These are phyloP conservation scores for Chalciporus piperatoides DNA, from an alignment of 1,284 basidiomycete genomes.

Conservation along the genomic window DNA sequence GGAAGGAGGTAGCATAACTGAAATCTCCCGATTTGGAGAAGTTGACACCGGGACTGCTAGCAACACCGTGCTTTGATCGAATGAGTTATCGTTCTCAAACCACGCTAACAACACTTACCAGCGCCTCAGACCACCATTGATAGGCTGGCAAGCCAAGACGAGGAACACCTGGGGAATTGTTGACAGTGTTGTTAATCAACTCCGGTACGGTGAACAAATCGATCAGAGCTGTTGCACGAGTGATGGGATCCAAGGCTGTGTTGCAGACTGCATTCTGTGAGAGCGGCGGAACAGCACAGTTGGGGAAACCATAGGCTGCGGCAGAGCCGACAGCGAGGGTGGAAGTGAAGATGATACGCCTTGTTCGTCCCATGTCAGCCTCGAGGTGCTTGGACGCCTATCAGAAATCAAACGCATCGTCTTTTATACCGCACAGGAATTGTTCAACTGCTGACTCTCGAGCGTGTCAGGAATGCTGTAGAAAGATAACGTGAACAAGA, in stretches of 20 bases:
- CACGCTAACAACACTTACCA: slow-evolving; percentile 32
- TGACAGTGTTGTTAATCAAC: slow-evolving; percentile 48
- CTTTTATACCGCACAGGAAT: neutral
- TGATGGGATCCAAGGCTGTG: slow-evolving; percentile 41
- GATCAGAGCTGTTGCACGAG: slow-evolving; percentile 47
- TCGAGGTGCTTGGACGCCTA: neutral
- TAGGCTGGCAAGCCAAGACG: slow-evolving; percentile 50
- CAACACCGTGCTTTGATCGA: slow-evolving; percentile 47
- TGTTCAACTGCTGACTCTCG: neutral
- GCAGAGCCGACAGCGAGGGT: slow-evolving; percentile 3
- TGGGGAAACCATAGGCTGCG: slow-evolving; percentile 36
- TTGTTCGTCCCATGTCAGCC: slow-evolving; percentile 5
- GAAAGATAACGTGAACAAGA: neutral
- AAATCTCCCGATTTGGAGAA: slow-evolving; percentile 49
- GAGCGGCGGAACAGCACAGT: slow-evolving; percentile 45
- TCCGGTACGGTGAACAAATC: slow-evolving; percentile 47
- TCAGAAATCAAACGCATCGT: neutral
- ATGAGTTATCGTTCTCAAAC: neutral
- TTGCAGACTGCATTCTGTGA: slow-evolving; percentile 48
- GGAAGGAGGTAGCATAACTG: slow-evolving; percentile 56
- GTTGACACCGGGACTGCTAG: slow-evolving; percentile 46
- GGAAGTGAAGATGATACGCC: slow-evolving; percentile 1
- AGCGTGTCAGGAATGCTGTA: neutral
- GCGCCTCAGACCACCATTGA: slow-evolving; percentile 53
- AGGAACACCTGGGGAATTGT: slow-evolving; percentile 46